Evolutionary conservation across 2,329 filamentous ascomycete species (phyloP), one percentile per base, ranked within the genome.

Genomic region (Trichophyton simii): DNA sequence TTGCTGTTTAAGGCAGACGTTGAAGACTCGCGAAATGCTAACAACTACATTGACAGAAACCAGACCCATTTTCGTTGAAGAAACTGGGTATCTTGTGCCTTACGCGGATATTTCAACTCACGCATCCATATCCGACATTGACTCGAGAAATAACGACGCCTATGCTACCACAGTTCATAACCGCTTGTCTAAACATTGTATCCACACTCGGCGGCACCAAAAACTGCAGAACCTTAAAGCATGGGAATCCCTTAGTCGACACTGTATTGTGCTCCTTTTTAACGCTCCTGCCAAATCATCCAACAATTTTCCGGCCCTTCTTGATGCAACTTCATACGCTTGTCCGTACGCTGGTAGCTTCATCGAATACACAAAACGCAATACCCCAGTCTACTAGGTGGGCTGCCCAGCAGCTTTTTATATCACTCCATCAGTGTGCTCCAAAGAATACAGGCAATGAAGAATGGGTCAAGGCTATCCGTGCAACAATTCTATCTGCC

Each of bases 81-180:
- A 87, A 87, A 71, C 74, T 96, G 62, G 84, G 83, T 66, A 78
- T 96, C 58, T 82, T 94, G 64, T 84, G 88, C 13, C 77, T 96
- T 64, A 88, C 88, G 20, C 86, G 88, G 69, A 91, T 96, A 67
- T 96, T 94, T 75, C 81, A 85, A 66, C 82, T 94, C 41, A 87
- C 91, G 46, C 88, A 91, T 69, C 84, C 87, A 42, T 91, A 91
- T 70, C 89, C 87, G 63, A 94, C 89, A 7, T 79, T 96, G 60
- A 80, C 92, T 52, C 83, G 92, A 67, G 91, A 96, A 71, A 89
- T 96, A 63, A 91, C 88, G 0, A 95, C 91, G 0, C 90, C 90
- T 2, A 88, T 84, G 2, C 77, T 96, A 20, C 84, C 89, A 1
- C 77, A 82, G 1, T 95, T 92, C 68, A 81, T 91, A 54, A 85